Percentiles rank a stretch among this genome's conserved stretches.
These are phyloP conservation scores for Mentha longifolia DNA, from an alignment of 257 asterid genomes.

Conservation along the genomic window DNA sequence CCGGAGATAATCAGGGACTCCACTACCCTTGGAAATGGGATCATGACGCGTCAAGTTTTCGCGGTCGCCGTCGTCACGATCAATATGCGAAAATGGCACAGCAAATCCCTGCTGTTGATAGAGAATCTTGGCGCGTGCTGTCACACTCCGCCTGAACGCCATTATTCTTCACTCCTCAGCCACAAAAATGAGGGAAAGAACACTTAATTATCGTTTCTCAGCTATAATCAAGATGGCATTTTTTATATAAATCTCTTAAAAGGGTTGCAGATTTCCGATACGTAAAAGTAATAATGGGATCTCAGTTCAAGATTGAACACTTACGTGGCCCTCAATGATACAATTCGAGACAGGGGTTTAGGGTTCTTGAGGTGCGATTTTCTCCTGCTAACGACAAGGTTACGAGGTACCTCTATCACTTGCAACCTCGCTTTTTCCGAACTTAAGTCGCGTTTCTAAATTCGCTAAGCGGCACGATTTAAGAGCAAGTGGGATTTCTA, in stretches of 20 bases:
- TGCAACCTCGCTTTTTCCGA: neutral
- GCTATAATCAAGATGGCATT: no score
- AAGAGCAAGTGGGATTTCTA: neutral
- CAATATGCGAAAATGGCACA: slow-evolving; percentile 57
- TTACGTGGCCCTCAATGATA: neutral
- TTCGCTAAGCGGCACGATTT: neutral
- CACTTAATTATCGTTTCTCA: neutral
- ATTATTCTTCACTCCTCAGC: slow-evolving; percentile 36
- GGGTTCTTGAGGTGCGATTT: neutral
- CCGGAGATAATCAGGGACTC: slow-evolving; percentile 40
- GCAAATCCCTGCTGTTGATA: slow-evolving; percentile 55
- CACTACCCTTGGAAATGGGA: slow-evolving; percentile 34
- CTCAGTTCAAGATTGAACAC: neutral
- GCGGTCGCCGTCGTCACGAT: slow-evolving; percentile 46
- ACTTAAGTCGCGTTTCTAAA: neutral
- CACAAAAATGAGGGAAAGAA: neutral
- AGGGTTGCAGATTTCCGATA: neutral
- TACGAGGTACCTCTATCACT: neutral
- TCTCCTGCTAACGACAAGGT: neutral
- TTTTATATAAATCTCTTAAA: no score
- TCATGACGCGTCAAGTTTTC: slow-evolving; percentile 22
- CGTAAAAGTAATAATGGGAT: neutral
- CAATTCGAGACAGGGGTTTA: slow-evolving; percentile 20
- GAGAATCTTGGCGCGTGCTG: slow-evolving; percentile 62
- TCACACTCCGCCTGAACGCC: slow-evolving; percentile 74